Percentiles rank a stretch among this genome's conserved stretches.
Evolutionary conservation across 2,329 filamentous ascomycete genomes (phyloP).

Genomic region (Xylaria hypoxylon): DNA sequence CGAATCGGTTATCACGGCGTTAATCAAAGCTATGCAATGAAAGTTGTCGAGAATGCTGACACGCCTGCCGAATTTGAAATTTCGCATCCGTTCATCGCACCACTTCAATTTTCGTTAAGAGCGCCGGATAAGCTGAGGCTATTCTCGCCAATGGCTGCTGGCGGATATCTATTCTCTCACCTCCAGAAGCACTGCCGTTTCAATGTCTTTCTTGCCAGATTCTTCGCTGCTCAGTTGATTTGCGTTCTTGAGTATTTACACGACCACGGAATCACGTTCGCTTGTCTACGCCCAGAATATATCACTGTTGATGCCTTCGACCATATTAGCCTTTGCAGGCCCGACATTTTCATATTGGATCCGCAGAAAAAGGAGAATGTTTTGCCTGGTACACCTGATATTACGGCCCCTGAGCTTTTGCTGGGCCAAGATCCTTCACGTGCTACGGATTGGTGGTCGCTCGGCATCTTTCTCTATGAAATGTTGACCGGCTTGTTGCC

Average conservation of each 20-base stretch:
- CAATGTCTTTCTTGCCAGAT: background rate
- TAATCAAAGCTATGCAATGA: background rate
- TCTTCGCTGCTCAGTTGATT: background rate
- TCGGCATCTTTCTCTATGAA: background rate
- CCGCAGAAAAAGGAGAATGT: constrained; percentile 7
- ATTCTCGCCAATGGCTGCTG: background rate
- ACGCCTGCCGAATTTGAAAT: background rate
- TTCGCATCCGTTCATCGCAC: background rate
- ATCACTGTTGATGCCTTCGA: constrained; percentile 3
- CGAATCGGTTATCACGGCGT: background rate
- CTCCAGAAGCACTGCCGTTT: background rate
- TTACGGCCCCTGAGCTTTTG: background rate
- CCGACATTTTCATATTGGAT: constrained; percentile 10
- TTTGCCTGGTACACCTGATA: background rate
- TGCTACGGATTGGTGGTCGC: constrained; percentile 1
- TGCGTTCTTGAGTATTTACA: constrained; percentile 8
- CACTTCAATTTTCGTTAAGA: background rate
- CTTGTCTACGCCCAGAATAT: background rate
- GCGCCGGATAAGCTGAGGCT: background rate
- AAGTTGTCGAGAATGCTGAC: background rate
- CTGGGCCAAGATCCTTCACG: background rate
- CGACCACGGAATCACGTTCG: constrained; percentile 5
- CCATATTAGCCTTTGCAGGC: constrained; percentile 16
- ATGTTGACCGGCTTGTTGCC: background rate
- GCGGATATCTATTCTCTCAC: constrained; percentile 1